These are phyloP conservation scores for Pyricularia sp. DNA, from an alignment of 2,329 filamentous ascomycete genomes.

Conservation along the genomic window DNA sequence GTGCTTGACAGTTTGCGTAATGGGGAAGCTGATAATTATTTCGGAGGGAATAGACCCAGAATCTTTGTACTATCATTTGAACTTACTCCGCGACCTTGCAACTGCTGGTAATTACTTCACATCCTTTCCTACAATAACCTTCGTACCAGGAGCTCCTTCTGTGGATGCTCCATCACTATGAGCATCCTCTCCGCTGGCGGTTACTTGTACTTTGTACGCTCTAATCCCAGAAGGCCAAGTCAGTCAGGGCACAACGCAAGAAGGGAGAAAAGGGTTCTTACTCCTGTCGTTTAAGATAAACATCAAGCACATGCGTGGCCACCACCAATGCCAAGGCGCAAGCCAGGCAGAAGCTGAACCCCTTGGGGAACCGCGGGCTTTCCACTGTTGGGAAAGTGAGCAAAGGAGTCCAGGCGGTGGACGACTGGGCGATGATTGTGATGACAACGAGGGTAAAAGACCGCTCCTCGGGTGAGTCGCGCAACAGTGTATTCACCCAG, in stretches of 20 bases:
- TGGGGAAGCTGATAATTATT: too few relatives aligned
- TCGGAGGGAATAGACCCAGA: too few relatives aligned
- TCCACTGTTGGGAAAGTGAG: conserved; percentile 38
- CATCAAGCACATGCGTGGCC: background rate
- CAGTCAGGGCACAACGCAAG: background rate
- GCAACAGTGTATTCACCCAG: conserved; percentile 43
- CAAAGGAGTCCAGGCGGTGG: conserved; percentile 46
- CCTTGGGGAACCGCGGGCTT: conserved; percentile 30
- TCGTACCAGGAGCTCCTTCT: background rate
- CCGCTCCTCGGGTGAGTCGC: conserved; percentile 34
- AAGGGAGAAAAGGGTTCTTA: background rate
- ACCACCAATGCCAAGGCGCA: background rate
- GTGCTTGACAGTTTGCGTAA: too few relatives aligned
- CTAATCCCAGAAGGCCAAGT: background rate
- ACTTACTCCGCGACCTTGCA: too few relatives aligned
- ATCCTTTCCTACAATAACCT: background rate
- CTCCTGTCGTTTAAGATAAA: background rate
- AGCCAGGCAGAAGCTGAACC: conserved; percentile 23
- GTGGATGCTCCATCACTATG: background rate
- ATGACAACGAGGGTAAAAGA: conserved; percentile 21
- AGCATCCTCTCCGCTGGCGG: background rate
- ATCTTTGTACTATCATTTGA: too few relatives aligned
- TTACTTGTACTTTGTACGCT: background rate
- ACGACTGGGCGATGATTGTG: conserved; percentile 42
- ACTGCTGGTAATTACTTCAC: background rate